phyloP scores from a whole-genome alignment of 306 rosid species.

The Lathyrus aphaca region DNA sequence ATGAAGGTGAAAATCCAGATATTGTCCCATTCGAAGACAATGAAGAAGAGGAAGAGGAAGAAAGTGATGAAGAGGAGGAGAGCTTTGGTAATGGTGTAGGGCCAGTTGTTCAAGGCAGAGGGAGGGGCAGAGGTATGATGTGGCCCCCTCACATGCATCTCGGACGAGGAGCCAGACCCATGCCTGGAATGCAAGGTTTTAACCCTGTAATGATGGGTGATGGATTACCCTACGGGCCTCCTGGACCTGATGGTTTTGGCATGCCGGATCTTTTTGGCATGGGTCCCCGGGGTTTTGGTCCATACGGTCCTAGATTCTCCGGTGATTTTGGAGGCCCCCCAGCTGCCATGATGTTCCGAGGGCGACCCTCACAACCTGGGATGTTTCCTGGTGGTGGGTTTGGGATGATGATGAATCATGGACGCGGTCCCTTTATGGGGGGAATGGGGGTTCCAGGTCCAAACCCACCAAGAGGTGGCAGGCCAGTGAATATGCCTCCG shows the following conservation, averaged over 20 bases:
- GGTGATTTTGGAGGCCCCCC: slow-evolving; percentile 83
- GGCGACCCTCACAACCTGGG: slow-evolving; percentile 89
- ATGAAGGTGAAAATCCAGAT: slow-evolving; percentile 89
- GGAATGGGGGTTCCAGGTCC: slow-evolving; percentile 84
- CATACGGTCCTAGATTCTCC: slow-evolving; percentile 88
- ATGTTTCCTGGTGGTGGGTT: slow-evolving; percentile 87
- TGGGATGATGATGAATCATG: slow-evolving; percentile 99
- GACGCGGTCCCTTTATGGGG: slow-evolving; percentile 90
- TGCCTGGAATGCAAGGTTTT: slow-evolving; percentile 90
- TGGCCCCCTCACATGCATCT: slow-evolving; percentile 98
- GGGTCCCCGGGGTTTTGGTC: slow-evolving; percentile 86
- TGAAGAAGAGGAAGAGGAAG: slow-evolving; percentile 99
- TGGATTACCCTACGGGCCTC: slow-evolving; percentile 87
- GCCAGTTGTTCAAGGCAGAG: slow-evolving; percentile 78
- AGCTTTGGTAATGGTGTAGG: slow-evolving; percentile 65
- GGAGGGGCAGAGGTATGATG: slow-evolving; percentile 94
- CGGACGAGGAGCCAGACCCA: slow-evolving; percentile 88
- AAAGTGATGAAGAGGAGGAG: slow-evolving; percentile 98
- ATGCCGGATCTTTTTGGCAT: slow-evolving; percentile 89
- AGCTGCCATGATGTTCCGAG: slow-evolving; percentile 93
- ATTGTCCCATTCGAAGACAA: slow-evolving; percentile 99
- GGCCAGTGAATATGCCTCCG: slow-evolving; percentile 79
- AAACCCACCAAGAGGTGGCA: slow-evolving; percentile 69
- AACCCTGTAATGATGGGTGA: slow-evolving; percentile 96
- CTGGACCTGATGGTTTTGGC: slow-evolving; percentile 86